Conservation (phyloP, 805 yeast species). For the Cyberlindnera euphorbiiphila region DNA sequence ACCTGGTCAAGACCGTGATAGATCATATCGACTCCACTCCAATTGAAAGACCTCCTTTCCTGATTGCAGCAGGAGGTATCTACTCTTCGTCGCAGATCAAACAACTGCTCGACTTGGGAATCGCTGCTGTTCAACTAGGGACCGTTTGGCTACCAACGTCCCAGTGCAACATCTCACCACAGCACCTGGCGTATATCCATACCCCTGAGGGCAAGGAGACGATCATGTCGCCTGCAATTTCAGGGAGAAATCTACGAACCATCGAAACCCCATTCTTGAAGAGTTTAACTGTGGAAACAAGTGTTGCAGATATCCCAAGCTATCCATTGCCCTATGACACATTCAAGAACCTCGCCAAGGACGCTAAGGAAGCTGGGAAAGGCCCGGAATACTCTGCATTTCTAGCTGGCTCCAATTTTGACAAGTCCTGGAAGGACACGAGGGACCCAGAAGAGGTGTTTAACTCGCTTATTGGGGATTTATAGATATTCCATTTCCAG, state of each 20-base stretch:
- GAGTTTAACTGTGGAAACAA: constrained; percentile 14
- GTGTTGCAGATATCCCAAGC: constrained; percentile 17
- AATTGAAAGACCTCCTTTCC: constrained; percentile 18
- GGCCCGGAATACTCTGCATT: constrained; percentile 12
- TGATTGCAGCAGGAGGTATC: constrained; percentile 56
- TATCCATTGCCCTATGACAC: constrained; percentile 28
- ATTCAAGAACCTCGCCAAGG: constrained; percentile 19
- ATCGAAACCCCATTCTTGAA: constrained; percentile 25
- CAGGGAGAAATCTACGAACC: constrained; percentile 26
- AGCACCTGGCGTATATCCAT: constrained; percentile 13
- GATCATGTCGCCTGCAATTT: constrained; percentile 24
- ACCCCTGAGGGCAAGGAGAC: constrained; percentile 26
- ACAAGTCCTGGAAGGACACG: constrained; percentile 18
- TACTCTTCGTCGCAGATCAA: constrained; percentile 31
- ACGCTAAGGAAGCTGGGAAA: constrained; percentile 1
- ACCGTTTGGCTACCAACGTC: constrained; percentile 40
- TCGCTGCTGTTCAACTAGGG: constrained; percentile 54
- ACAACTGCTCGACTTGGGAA: constrained; percentile 37
- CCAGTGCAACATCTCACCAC: constrained; percentile 17
- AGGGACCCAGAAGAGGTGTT: constrained; percentile 17
- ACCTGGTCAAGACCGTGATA: constrained; percentile 23
- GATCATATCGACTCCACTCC: constrained; percentile 17
- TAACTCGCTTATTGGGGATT: constrained; percentile 3
- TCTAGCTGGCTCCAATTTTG: constrained; percentile 20
- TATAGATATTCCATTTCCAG: neutral